Percentiles rank a stretch among this genome's conserved stretches.
Evolutionary conservation across 139 green algal species (phyloP).

Genomic region (Ulvella scutata): DNA sequence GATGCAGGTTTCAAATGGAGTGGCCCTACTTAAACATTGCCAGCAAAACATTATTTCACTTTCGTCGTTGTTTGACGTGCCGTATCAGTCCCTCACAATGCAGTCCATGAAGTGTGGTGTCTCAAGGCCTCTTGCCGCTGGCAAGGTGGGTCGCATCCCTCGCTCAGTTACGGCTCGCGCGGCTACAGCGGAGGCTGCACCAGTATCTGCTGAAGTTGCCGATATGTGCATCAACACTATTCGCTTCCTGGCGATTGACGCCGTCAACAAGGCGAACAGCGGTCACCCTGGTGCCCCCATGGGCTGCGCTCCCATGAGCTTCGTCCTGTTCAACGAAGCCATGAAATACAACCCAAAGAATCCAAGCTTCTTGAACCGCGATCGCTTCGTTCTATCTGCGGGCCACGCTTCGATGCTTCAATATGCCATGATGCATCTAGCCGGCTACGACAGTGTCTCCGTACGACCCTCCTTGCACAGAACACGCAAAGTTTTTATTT

Average conservation of each 20-base stretch:
- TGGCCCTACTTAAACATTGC: no score
- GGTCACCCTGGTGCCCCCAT: slow-evolving; percentile 94
- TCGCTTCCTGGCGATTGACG: slow-evolving; percentile 79
- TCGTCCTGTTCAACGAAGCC: slow-evolving; percentile 88
- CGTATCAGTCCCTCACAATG: no score
- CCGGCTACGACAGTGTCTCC: slow-evolving; percentile 75
- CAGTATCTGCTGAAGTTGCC: not conserved
- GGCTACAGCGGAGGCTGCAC: not conserved
- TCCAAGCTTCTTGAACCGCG: slow-evolving; percentile 84
- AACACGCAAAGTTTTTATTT: no score
- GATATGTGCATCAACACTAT: slow-evolving; percentile 64
- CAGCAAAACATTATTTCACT: no score
- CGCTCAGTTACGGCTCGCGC: not conserved
- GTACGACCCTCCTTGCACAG: no score
- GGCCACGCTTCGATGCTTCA: slow-evolving; percentile 98
- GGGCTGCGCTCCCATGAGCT: slow-evolving; percentile 93
- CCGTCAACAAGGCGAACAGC: slow-evolving; percentile 72
- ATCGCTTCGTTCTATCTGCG: slow-evolving; percentile 97
- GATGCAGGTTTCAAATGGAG: no score
- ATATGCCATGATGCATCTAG: slow-evolving; percentile 93
- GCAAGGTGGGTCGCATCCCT: not conserved
- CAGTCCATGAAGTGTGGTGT: not conserved
- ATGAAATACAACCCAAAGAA: slow-evolving; percentile 95
- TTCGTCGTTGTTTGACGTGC: no score
- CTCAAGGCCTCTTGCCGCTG: not conserved